phyloP scores from a whole-genome alignment of 805 yeast genomes.

The Wickerhamomyces kurtzmanii region DNA sequence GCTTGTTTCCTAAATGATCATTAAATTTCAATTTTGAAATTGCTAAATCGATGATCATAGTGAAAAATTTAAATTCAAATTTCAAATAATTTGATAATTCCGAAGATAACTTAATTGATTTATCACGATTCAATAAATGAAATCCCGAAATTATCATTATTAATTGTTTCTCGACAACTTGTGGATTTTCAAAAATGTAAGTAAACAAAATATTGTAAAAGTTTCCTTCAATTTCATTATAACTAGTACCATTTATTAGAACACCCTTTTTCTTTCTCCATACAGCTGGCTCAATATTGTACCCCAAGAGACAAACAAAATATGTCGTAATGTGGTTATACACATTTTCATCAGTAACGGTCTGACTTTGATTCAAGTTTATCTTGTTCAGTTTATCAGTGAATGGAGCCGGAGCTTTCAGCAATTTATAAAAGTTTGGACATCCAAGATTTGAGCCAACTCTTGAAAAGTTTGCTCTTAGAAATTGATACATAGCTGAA shows the following conservation, averaged over 20 bases:
- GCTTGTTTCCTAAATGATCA: slow-evolving; percentile 4
- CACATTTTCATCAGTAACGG: slow-evolving; percentile 5
- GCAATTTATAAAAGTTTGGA: slow-evolving; percentile 22
- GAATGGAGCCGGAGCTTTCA: slow-evolving; percentile 21
- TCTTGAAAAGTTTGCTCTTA: slow-evolving; percentile 33
- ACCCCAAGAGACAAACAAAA: slow-evolving; percentile 30
- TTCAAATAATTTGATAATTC: slow-evolving; percentile 19
- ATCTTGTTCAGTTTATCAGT: slow-evolving; percentile 17
- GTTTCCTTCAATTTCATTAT: slow-evolving; percentile 20
- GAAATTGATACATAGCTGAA: slow-evolving; percentile 30
- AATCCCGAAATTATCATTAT: slow-evolving; percentile 28
- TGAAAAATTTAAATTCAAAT: slow-evolving; percentile 31
- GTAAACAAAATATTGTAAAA: slow-evolving; percentile 17
- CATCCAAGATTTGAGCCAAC: slow-evolving; percentile 27
- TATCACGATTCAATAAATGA: slow-evolving; percentile 9
- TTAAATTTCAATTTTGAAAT: slow-evolving; percentile 13
- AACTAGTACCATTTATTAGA: slow-evolving; percentile 19
- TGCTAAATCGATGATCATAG: slow-evolving; percentile 21
- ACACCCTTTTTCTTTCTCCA: slow-evolving; percentile 22
- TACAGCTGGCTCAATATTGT: slow-evolving; percentile 29
- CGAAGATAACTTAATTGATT: slow-evolving; percentile 2
- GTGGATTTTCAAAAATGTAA: slow-evolving; percentile 6
- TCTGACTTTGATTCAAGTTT: slow-evolving; percentile 6
- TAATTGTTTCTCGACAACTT: slow-evolving; percentile 21
- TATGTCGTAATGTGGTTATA: slow-evolving; percentile 7